A percentile compares a stretch with the other conserved stretches of the same genome.
These are phyloP conservation scores for Patellifolia procumbens DNA, from an alignment of 179 eudicot species.

Conservation along the genomic window DNA sequence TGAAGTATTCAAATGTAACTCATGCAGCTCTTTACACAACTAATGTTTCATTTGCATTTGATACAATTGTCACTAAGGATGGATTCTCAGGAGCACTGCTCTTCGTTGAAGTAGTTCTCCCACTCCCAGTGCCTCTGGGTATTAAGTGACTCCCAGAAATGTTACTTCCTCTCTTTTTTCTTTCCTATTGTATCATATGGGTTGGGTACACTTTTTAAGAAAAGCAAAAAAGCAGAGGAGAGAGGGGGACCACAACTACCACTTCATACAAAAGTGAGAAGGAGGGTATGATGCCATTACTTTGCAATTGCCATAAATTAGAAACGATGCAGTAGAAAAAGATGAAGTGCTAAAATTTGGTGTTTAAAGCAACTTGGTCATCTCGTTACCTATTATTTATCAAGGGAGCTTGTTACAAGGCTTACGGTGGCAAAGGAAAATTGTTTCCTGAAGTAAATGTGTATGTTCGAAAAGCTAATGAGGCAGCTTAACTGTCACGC, in stretches of 20 bases:
- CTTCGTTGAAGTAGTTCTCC: not conserved
- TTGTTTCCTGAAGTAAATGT: not conserved
- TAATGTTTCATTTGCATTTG: not conserved
- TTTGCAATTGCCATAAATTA: too few relatives aligned
- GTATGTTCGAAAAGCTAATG: not conserved
- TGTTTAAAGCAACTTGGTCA: not conserved
- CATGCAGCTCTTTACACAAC: not conserved
- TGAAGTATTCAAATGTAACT: not conserved
- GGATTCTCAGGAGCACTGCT: not conserved
- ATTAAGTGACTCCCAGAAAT: not conserved
- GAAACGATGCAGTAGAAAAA: too few relatives aligned
- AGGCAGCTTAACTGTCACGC: not conserved
- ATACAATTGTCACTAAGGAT: not conserved
- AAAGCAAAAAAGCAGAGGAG: too few relatives aligned
- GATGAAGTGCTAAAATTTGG: too few relatives aligned
- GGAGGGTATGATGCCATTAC: too few relatives aligned
- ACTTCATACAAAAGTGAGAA: too few relatives aligned
- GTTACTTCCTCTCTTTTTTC: too few relatives aligned
- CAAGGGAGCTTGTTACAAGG: not conserved
- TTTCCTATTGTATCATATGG: too few relatives aligned
- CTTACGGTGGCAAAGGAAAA: not conserved
- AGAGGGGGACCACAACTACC: too few relatives aligned
- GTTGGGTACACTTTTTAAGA: too few relatives aligned
- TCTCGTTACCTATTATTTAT: not conserved
- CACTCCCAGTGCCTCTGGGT: not conserved